Evolutionary conservation across 371 early-diverging fungal species (phyloP), one percentile per base, ranked within the genome.

Genomic region (Capniomyces stellatus): DNA sequence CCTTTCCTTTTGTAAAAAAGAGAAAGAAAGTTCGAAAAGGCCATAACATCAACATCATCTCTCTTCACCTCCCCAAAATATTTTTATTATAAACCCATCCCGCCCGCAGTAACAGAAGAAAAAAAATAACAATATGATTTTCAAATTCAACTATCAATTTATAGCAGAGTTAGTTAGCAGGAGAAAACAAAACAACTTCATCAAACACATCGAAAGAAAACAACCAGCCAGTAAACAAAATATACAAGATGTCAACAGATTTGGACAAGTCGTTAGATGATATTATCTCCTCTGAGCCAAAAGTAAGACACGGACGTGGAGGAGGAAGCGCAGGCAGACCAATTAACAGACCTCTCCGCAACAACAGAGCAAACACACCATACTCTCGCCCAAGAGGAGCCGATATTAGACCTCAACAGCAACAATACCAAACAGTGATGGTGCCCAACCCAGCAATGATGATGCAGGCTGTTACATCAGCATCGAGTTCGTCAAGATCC

Each of bases 181-280:
- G n/a, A n/a, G n/a, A n/a, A n/a, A n/a, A n/a, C n/a, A n/a, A n/a
- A n/a, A n/a, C n/a, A n/a, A n/a, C n/a, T n/a, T n/a, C n/a, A n/a
- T n/a, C n/a, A n/a, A n/a, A n/a, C n/a, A n/a, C n/a, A n/a, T n/a
- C n/a, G n/a, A n/a, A n/a, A n/a, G n/a, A n/a, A 35, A 35, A 35
- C 35, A 35, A 35, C 6, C 35, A 15, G 15, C 6, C 6, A 35
- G 15, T 10, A 42, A 29, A 29, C 29, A 13, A 52, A 48, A n/a
- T 27, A 49, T 18, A 25, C 2, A 49, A 49, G 28, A 75, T 76
- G 76, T 60, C 75, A 42, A 63, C 69, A 62, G 58, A 74, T 56
- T 67, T 82, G 51, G 77, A 76, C 61, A 76, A 75, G 76, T 75
- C 81, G 41, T 72, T 82, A 46, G 82, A 82, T 64, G 81, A 82